Evolutionary conservation across 768 basidiomycete genomes (phyloP), one percentile per base, ranked within the genome.

Genomic region (Cystobasidium ongulense): DNA sequence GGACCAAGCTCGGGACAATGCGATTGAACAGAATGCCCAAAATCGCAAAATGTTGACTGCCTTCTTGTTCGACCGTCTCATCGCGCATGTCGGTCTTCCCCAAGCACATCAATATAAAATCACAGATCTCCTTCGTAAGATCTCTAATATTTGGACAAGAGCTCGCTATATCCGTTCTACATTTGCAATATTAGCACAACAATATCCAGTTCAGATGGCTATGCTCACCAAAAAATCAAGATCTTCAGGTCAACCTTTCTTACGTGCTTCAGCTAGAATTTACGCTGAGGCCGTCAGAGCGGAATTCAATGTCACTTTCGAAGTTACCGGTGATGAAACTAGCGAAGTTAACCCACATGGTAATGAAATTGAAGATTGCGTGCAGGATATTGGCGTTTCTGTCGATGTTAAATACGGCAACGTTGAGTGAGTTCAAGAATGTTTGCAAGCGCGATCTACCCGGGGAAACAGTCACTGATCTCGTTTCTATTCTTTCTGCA

Each of bases 271-370:
- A 0, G 74, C 74, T 23, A 35, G 68, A 36, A 18, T 76, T 2
- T 70, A 75, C 27, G 31, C 50, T 21, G 36, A 41, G 7, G 50
- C 1, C 11, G 39, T 35, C 10, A 17, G 17, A 23, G 65, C 74
- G 25, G 54, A 70, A 8, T 72, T 72, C 46, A 23, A 23, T 46
- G 74, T 76, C 21, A 41, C 50, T 18, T 76, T 76, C 43, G 73
- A 75, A 29, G 31, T 76, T n/a, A 65, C 74, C 10, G 76, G 76
- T 27, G 76, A 76, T n/a, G 76, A 76, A 57, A 54, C 70, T 11
- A 59, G 29, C 10, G 46, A 52, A 2, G 57, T 35, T 31, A 29
- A 27, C 17, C 33, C 57, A 11, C 29, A 27, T 35, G 57, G 33
- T 31, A 35, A 27, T 10, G 70, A 67, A 38, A n/a, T 72, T 0